Evolutionary conservation across 768 basidiomycete species (phyloP), one percentile per base, ranked within the genome.

Genomic region (Ramaria rubella): DNA sequence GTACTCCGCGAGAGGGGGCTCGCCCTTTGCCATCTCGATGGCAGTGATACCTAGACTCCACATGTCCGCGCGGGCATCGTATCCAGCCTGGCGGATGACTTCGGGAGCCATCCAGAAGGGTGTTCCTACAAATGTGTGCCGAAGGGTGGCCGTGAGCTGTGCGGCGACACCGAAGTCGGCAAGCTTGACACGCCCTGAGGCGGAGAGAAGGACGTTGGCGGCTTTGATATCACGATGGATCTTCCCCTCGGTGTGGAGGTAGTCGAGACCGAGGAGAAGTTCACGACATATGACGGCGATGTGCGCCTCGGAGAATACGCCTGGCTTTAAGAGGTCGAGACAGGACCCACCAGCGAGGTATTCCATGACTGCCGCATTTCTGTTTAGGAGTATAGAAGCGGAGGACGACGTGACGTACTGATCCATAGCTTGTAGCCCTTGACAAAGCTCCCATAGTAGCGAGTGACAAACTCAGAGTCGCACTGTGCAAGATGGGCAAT

Each of bases 221-320:
- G 95, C 96, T 68, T 99, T 99, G 79, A 99, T 97, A 66, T 99
- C 96, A 45, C 96, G 86, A 70, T 99, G 96, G 58, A 99, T 98
- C 59, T 94, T 98, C 52, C 90, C 86, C 68, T 97, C 91, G 17
- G 81, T 80, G 66, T 98, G 96, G n/a, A 98, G 83, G 68, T 99
- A 99, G 58, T 94, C 91, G 27, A 99, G 82, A 23, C 96, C 96
- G 26, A 88, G 74, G 24, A 99, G 78, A 1, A 98, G 83, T 68
- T 99, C 95, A 50, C 91, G 88, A 65, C 91, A 93, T 60, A 97
- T 81, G 62, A 96, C 86, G 6, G 96, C 94, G 61, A 98, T 98
- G 65, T 98, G 94, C 0, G 83, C 80, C 71, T 99, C 96, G 14
- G 87, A 83, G 70, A 97, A 96, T 29, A 81, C 75, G 26, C 92